Base-by-base conservation (phyloP, 352 stramenopile species). In the Peronospora belbahrii region DNA sequence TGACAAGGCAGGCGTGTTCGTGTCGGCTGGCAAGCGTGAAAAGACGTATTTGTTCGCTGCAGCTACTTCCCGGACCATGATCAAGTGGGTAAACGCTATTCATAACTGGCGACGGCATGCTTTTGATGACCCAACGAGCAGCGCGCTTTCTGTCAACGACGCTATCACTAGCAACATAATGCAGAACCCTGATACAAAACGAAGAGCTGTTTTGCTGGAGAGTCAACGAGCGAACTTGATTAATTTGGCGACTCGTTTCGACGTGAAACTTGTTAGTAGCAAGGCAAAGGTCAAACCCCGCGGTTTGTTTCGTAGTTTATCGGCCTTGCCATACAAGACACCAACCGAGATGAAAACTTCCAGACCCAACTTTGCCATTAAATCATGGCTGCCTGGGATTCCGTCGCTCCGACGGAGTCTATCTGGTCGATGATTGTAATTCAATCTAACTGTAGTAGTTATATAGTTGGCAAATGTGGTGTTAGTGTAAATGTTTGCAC, bases 31-130 rank as follows among this genome's bases (percentile, higher is more conserved):
- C 45, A 64, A 65, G 35, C 47, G 36, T 45, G 59, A 71, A 39
- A 59, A 63, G 48, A 47, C 67, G 18, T 56, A 70, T 27, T 49
- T 50, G 25, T 85, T 89, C 34, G 78, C 73, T 1, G 71, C 78
- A 6, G 59, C 68, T 19, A 70, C 67, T 23, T 62, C 59, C 23
- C 67, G 75, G 22, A 64, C 51, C 23, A 86, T 88, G 73, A 67
- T 59, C 27, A 66, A 62, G 39, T 90, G 78, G 78, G 57, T 66
- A 37, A 80, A 81, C 31, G 71, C 69, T 6, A 72, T 90, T 46
- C 70, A 83, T 47, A 87, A 85, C 53, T 90, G 78, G 78, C 58
- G 64, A 31, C 65, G 75, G 10, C 74, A 84, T 31, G 59, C 68
- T 19, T 89, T 89, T 34, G 53, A 78, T 38, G 74, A 82, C 42